A percentile compares a stretch with the other conserved stretches of the same genome.
Conservation (phyloP, 2,329 filamentous ascomycete species). For the Chaetomium olivaceum region DNA sequence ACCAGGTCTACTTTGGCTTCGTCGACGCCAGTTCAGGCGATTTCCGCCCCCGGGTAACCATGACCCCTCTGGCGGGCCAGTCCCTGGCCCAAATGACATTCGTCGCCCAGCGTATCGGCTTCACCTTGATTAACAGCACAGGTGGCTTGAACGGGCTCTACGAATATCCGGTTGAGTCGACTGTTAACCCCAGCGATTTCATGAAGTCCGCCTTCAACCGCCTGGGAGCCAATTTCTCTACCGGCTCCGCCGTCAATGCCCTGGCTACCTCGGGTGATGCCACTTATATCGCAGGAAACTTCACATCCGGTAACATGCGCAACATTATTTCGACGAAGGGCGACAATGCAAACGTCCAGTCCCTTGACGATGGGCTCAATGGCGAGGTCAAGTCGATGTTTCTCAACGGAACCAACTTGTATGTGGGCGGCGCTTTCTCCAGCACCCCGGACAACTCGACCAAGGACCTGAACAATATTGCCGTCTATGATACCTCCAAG, state of each 20-base stretch:
- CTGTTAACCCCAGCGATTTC: conserved; percentile 63
- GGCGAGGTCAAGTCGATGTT: conserved; percentile 73
- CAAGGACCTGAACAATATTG: conserved; percentile 72
- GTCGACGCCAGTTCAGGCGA: conserved; percentile 72
- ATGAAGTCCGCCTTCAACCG: conserved; percentile 72
- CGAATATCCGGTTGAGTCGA: conserved; percentile 74
- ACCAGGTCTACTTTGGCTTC: conserved; percentile 82
- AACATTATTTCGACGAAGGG: conserved; percentile 77
- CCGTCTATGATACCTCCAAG: conserved; percentile 68
- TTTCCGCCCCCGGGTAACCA: conserved; percentile 79
- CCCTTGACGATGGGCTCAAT: conserved; percentile 74
- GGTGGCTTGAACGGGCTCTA: conserved; percentile 86
- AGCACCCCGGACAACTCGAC: conserved; percentile 64
- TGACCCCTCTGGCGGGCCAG: conserved; percentile 69
- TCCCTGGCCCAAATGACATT: conserved; percentile 64
- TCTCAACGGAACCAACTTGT: conserved; percentile 66
- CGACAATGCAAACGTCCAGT: conserved; percentile 60
- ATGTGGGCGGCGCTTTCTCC: conserved; percentile 82
- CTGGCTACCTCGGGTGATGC: conserved; percentile 65
- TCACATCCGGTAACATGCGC: conserved; percentile 64
- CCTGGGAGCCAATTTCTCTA: conserved; percentile 69
- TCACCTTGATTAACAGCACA: conserved; percentile 70
- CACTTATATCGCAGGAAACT: conserved; percentile 81
- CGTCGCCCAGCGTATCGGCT: conserved; percentile 87
- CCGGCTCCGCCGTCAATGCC: conserved; percentile 67